These are phyloP conservation scores for Lolium rigidum DNA, from an alignment of 176 grass and related monocot genomes.

Conservation along the genomic window DNA sequence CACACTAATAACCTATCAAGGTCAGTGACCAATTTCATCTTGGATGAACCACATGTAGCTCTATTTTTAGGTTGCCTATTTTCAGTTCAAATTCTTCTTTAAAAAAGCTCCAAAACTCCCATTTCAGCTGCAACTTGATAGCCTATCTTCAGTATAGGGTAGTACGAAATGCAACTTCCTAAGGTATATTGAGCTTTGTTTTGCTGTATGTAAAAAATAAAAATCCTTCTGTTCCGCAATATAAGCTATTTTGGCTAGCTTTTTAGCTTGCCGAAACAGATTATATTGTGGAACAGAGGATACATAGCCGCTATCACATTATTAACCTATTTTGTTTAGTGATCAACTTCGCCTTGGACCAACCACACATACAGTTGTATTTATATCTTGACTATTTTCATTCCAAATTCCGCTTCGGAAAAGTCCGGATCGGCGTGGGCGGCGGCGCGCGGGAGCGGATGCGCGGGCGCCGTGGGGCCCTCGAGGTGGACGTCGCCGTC, in stretches of 20 bases:
- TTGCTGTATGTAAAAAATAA: background rate
- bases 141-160: no score
- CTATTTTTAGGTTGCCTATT: background rate
- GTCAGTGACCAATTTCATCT: background rate
- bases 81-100: background rate
- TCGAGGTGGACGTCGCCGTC: conserved; percentile 61
- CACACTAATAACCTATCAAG: background rate
- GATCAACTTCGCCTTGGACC: background rate
- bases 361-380: background rate
- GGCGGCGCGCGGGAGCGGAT: conserved; percentile 51
- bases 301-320: background rate
- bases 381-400: background rate
- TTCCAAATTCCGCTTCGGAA: background rate
- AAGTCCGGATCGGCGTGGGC: conserved; percentile 71
- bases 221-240: no score
- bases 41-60: background rate
- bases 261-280: no score
- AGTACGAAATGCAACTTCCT: no score
- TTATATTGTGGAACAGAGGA: background rate
- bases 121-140: background rate
- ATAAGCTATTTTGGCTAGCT: no score
- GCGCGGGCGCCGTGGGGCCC: conserved; percentile 33
- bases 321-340: background rate
- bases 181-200: background rate
- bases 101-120: background rate